Conservation (phyloP, 2,329 filamentous ascomycete species). For the Penicillium sp. region DNA sequence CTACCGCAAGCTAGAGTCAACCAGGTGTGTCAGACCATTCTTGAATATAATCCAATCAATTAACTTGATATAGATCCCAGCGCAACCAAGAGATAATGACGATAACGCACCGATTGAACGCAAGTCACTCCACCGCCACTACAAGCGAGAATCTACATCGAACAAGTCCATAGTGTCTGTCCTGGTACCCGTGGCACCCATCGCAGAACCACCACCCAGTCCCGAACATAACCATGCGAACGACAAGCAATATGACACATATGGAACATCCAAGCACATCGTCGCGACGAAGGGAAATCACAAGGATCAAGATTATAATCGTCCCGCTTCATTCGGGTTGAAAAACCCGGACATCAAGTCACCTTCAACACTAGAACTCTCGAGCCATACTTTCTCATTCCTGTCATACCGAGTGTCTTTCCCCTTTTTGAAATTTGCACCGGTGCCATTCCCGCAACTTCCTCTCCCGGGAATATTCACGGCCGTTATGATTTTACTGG, state of each 20-base stretch:
- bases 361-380: background rate
- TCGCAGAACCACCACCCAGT: background rate
- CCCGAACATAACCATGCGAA: background rate
- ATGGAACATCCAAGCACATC: background rate
- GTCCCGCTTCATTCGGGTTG: too few species aligned
- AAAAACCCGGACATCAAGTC: too few species aligned
- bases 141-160: slow-evolving; percentile 2
- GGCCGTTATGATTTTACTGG: slow-evolving; percentile 16
- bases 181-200: slow-evolving; percentile 9
- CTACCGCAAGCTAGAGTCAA: slow-evolving; percentile 3
- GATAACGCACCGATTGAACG: background rate
- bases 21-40: slow-evolving; percentile 4
- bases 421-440: slow-evolving; percentile 8
- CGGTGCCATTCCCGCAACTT: slow-evolving; percentile 1
- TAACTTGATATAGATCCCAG: slow-evolving; percentile 1
- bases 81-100: slow-evolving; percentile 1
- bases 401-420: slow-evolving; percentile 12
- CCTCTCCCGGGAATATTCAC: slow-evolving; percentile 11
- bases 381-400: slow-evolving; percentile 7
- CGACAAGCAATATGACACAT: background rate
- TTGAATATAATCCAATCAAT: background rate
- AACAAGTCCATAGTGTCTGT: slow-evolving; percentile 10
- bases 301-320: background rate
- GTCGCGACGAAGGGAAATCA: background rate
- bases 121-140: background rate